These are phyloP conservation scores for Purshia tridentata DNA, from an alignment of 306 rosid species.

Conservation along the genomic window DNA sequence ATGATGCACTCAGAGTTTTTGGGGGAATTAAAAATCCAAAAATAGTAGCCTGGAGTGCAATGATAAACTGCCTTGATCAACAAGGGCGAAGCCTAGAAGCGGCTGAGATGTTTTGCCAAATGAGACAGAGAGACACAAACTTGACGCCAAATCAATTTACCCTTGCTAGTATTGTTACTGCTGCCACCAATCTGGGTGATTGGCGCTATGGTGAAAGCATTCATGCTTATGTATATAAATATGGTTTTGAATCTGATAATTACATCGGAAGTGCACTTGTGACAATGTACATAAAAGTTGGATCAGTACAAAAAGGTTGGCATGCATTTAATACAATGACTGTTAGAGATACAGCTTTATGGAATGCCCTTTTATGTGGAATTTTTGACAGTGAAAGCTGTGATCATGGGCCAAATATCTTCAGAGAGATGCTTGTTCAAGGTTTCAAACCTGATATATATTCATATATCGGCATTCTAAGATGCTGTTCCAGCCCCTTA, in stretches of 20 bases:
- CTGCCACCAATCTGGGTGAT: slow-evolving; percentile 20
- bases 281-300: slow-evolving; percentile 29
- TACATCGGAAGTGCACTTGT: slow-evolving; percentile 18
- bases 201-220: slow-evolving; percentile 25
- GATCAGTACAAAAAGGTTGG: slow-evolving; percentile 20
- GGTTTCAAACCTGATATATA: slow-evolving; percentile 22
- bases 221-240: slow-evolving; percentile 28
- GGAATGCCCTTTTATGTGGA: slow-evolving; percentile 30
- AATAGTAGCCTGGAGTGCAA: slow-evolving; percentile 37
- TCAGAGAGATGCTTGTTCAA: slow-evolving; percentile 15
- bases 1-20: slow-evolving; percentile 33
- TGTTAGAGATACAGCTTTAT: slow-evolving; percentile 24
- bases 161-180: slow-evolving; percentile 21
- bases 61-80: slow-evolving; percentile 36
- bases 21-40: slow-evolving; percentile 26
- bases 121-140: slow-evolving; percentile 23
- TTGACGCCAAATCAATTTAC: slow-evolving; percentile 19
- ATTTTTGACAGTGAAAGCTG: slow-evolving; percentile 13
- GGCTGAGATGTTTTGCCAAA: slow-evolving; percentile 20
- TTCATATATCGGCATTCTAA: slow-evolving; percentile 23
- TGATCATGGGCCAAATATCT: slow-evolving; percentile 3
- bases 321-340: slow-evolving; percentile 19
- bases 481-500: slow-evolving; percentile 23
- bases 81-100: slow-evolving; percentile 36
- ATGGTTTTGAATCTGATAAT: slow-evolving; percentile 19